Conservation (phyloP, 2,329 filamentous ascomycete species). For the Diplodia intermedia region DNA sequence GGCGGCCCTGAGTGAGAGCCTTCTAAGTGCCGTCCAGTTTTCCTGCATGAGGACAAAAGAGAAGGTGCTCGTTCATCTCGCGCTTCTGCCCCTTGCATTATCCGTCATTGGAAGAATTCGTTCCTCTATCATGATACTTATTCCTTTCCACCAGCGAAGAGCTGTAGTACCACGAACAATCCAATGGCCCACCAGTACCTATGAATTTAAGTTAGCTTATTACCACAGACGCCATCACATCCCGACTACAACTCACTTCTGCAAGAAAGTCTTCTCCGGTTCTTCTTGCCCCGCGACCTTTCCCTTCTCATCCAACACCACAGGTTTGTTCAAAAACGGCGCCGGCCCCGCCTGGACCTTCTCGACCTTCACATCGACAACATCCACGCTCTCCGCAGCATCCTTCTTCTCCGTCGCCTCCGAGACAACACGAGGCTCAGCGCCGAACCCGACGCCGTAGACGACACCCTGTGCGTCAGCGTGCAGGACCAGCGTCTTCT, state of each 20-base stretch:
- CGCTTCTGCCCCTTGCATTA: not conserved
- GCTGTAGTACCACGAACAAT: slow-evolving; percentile 55
- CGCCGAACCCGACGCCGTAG: slow-evolving; percentile 55
- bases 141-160: slow-evolving; percentile 51
- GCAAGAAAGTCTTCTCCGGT: slow-evolving; percentile 58
- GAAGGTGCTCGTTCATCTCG: not conserved
- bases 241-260: slow-evolving; percentile 52
- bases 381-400: slow-evolving; percentile 39
- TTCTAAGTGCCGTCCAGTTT: too few species aligned
- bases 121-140: not conserved
- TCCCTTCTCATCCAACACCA: slow-evolving; percentile 63
- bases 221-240: too few species aligned
- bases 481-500: slow-evolving; percentile 54
- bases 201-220: slow-evolving; percentile 35
- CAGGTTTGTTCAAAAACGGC: slow-evolving; percentile 59
- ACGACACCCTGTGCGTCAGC: slow-evolving; percentile 53
- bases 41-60: not conserved
- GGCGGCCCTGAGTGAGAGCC: not conserved
- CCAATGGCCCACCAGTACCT: slow-evolving; percentile 61
- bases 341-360: slow-evolving; percentile 49
- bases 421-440: slow-evolving; percentile 39
- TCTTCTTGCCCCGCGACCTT: slow-evolving; percentile 55
- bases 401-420: not conserved
- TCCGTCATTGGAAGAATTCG: not conserved
- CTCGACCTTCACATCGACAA: slow-evolving; percentile 53